phyloP scores from a whole-genome alignment of 106 monocot genomes.

The Chionographis japonica region DNA sequence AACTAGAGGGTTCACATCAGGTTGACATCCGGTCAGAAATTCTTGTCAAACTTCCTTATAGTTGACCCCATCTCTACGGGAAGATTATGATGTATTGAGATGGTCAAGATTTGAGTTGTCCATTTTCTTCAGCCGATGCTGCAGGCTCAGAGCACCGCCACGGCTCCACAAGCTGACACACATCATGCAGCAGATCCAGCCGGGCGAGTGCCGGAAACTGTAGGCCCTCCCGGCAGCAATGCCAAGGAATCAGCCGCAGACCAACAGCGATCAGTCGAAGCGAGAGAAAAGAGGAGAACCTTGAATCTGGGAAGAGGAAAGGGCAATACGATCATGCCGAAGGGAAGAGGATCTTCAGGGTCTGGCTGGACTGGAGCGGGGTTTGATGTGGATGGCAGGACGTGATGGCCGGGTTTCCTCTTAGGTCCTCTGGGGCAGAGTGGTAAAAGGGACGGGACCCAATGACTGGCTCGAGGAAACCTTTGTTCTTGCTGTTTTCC shows the following conservation, averaged over 20 bases:
- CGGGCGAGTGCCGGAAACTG: slow-evolving; percentile 7
- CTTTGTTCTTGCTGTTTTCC: too few relatives aligned
- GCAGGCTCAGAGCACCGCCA: slow-evolving; percentile 11
- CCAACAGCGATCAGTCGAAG: slow-evolving; percentile 24
- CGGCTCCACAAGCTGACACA: slow-evolving; percentile 12
- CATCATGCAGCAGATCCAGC: slow-evolving; percentile 17
- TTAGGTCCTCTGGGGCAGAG: not conserved
- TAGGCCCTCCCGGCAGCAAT: slow-evolving; percentile 8
- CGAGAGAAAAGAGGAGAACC: slow-evolving; percentile 52
- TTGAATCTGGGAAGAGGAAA: slow-evolving; percentile 56
- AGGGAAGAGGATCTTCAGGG: slow-evolving; percentile 62
- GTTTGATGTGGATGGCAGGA: slow-evolving; percentile 70
- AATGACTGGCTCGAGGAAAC: too few relatives aligned
- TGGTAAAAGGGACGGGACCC: too few relatives aligned
- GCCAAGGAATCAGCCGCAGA: not conserved
- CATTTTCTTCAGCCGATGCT: slow-evolving; percentile 30
- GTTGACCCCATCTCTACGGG: too few relatives aligned
- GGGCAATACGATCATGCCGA: slow-evolving; percentile 44
- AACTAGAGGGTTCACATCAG: too few relatives aligned
- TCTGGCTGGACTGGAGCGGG: slow-evolving; percentile 99
- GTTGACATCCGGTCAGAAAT: too few relatives aligned
- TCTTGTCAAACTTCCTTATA: too few relatives aligned
- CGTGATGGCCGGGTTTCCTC: slow-evolving; percentile 14
- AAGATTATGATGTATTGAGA: too few relatives aligned
- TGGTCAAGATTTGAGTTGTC: not conserved